Evolutionary conservation across 116 monocot species (phyloP).

Genomic region (Trichopus zeylanicus): DNA sequence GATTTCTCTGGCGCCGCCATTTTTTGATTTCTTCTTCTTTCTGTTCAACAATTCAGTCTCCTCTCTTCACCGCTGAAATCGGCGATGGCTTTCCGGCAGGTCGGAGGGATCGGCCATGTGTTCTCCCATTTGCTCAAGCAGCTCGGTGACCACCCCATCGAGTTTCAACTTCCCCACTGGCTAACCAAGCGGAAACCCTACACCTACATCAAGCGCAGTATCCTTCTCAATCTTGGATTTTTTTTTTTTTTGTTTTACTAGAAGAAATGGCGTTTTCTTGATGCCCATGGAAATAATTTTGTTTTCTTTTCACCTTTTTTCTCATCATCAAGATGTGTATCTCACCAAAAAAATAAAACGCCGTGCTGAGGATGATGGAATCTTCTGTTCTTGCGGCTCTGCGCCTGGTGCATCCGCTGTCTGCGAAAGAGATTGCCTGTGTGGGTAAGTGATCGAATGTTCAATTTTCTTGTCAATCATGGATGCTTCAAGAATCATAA

Average conservation of each 20-base stretch:
- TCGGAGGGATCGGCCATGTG: neutral
- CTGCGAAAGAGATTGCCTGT: constrained; percentile 78
- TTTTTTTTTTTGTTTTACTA: neutral
- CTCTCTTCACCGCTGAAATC: no score
- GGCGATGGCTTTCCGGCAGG: neutral
- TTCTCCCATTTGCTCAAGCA: constrained; percentile 34
- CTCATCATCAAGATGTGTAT: constrained; percentile 57
- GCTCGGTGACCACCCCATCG: constrained; percentile 19
- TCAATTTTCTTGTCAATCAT: neutral
- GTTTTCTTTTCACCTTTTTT: neutral
- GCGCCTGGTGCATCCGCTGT: constrained; percentile 23
- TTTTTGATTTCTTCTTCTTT: no score
- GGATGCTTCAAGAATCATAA: neutral
- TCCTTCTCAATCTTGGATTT: constrained; percentile 17
- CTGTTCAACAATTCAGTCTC: no score
- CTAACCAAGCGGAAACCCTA: constrained; percentile 45
- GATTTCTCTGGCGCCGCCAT: no score
- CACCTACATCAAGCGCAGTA: constrained; percentile 65
- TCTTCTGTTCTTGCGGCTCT: constrained; percentile 73
- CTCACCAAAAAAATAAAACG: constrained; percentile 58
- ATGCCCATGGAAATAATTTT: neutral
- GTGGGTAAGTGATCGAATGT: constrained; percentile 43
- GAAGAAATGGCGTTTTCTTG: neutral
- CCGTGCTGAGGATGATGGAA: constrained; percentile 83
- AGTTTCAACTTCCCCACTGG: constrained; percentile 60